Base-by-base conservation (phyloP, 306 rosid species). In the Glycine tomentella region DNA sequence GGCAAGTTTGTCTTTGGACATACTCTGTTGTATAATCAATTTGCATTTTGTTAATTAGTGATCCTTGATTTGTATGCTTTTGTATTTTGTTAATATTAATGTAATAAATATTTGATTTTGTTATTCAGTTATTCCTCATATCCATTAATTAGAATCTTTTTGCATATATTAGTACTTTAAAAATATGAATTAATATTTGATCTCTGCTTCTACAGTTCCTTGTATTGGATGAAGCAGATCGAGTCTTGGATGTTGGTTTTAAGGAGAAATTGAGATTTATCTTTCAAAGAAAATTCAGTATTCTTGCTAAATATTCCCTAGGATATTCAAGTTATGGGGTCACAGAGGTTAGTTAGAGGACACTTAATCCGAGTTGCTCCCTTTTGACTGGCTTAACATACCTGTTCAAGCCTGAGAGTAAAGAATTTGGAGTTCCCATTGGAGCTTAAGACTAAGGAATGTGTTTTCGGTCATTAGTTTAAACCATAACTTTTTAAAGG, bases 201-300 rank as follows among this genome's bases (percentile, higher is more conserved):
- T 9, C 64, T 36, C 0, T 72, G 68, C 69, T 76, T 68, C 66
- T 79, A 76, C 84, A 91, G 97, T 95, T 89, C 74, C 91, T 95
- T 82, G 95, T 95, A 77, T 87, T 93, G 86, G 97, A 95, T 74
- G 97, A 95, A 85, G 99, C 99, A 76, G 97, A 95, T 86, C 84
- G 97, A 64, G 86, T 95, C 49, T 72, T 95, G 72, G 97, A 95
- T 82, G 92, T 86, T 20, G 91, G 94, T 45, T 95, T 95, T 81
- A 92, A 95, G 83, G 90, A 92, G 85, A 95, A 93, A 76, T 81
- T 95, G 87, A 90, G 85, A 81, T 87, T 89, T 48, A 82, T 95
- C 66, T 93, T 95, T 79, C 85, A 87, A 20, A 20, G 20, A 20
- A 20, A 20, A 20, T 20, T 20, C 20, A 20, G 20, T 20, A 20